phyloP scores from a whole-genome alignment of 768 basidiomycete species.

The Pulveroboletus frians region DNA sequence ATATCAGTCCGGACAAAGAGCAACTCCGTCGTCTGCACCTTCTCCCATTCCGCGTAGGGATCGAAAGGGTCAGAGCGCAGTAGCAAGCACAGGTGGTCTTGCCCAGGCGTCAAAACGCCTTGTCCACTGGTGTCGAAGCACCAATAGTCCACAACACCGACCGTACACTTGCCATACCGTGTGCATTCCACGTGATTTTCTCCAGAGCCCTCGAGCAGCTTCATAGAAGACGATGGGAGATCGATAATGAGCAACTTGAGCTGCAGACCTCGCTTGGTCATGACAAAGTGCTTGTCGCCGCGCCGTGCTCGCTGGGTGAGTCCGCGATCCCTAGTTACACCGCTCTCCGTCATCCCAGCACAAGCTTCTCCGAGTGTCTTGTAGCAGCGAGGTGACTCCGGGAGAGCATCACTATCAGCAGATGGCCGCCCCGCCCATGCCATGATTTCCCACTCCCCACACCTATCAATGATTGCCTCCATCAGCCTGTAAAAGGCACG shows the following conservation, averaged over 20 bases:
- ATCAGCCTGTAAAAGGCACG: constrained; percentile 29
- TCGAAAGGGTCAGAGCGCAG: constrained; percentile 27
- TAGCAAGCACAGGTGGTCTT: constrained; percentile 28
- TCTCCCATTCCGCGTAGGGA: constrained; percentile 25
- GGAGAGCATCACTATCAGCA: constrained; percentile 25
- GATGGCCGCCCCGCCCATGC: constrained; percentile 27
- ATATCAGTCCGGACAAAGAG: constrained; percentile 19
- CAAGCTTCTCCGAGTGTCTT: constrained; percentile 12
- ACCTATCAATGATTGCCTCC: constrained; percentile 25
- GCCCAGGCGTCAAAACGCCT: constrained; percentile 18
- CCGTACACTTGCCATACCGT: constrained; percentile 17
- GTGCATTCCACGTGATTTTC: constrained; percentile 9
- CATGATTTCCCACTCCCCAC: constrained; percentile 32
- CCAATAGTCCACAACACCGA: constrained; percentile 30
- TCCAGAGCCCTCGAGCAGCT: constrained; percentile 16
- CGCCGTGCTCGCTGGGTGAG: constrained; percentile 13
- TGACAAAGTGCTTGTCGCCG: constrained; percentile 25
- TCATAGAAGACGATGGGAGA: constrained; percentile 15
- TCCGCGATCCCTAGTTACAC: background rate
- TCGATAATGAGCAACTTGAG: constrained; percentile 21
- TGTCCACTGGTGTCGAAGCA: constrained; percentile 28
- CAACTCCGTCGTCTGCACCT: constrained; percentile 24
- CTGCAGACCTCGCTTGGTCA: constrained; percentile 32
- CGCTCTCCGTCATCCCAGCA: background rate
- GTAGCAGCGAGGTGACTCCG: constrained; percentile 30